Evolutionary conservation across 192 early-diverging fungal genomes (phyloP).

Genomic region (Lobosporangium transversale): DNA sequence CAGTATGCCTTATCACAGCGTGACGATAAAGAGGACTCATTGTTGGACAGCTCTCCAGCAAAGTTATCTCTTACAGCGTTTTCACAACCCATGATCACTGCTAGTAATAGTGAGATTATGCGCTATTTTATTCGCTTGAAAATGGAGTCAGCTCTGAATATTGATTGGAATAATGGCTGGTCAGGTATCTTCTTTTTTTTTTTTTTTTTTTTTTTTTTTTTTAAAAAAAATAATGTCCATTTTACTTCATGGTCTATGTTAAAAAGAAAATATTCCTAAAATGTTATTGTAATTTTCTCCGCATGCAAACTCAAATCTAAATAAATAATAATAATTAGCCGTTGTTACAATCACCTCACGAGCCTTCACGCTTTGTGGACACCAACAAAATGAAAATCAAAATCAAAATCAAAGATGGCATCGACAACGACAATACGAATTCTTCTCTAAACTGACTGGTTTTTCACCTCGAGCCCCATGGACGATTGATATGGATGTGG

Average conservation of each 20-base stretch:
- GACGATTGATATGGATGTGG: constrained; percentile 17
- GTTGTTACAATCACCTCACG: too few species aligned
- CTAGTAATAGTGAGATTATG: background rate
- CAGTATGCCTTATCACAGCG: constrained; percentile 2
- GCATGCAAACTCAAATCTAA: too few species aligned
- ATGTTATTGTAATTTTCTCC: too few species aligned
- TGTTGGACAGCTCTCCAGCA: background rate
- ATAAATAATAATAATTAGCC: too few species aligned
- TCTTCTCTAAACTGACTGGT: background rate
- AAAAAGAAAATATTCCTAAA: too few species aligned
- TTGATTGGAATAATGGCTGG: constrained; percentile 33
- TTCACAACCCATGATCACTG: constrained; percentile 3
- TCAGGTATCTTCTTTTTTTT: constrained; percentile 15
- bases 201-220: too few species aligned
- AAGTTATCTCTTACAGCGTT: background rate
- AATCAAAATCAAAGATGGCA: background rate
- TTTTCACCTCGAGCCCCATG: constrained; percentile 15
- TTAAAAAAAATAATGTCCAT: background rate
- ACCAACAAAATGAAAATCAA: too few species aligned
- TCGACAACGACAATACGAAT: background rate
- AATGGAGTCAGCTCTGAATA: constrained; percentile 6
- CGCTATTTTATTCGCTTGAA: constrained; percentile 13
- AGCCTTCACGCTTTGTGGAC: too few species aligned
- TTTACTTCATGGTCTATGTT: too few species aligned
- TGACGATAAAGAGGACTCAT: background rate